Percentiles rank a stretch among this genome's conserved stretches.
Evolutionary conservation across 2,329 filamentous ascomycete species (phyloP).

Genomic region (Aspergillus caelatus): DNA sequence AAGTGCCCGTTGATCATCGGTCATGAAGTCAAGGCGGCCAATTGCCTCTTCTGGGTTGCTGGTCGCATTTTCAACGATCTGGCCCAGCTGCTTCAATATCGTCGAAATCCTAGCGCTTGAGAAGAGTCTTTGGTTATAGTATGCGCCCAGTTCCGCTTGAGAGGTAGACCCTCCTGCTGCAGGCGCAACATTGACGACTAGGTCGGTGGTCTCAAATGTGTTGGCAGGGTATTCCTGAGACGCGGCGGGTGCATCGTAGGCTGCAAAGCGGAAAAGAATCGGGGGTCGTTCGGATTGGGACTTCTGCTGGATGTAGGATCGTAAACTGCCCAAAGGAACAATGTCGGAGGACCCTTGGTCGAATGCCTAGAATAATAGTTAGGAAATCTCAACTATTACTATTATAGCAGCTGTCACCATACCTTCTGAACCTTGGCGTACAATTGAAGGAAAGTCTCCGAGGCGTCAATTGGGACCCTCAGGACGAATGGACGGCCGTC

Average conservation of each 20-base stretch:
- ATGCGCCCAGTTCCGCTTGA: constrained; percentile 40
- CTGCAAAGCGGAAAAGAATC: constrained; percentile 51
- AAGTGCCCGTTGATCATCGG: constrained; percentile 34
- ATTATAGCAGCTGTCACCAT: constrained; percentile 8
- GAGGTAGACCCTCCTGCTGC: constrained; percentile 24
- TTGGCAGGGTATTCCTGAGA: constrained; percentile 45
- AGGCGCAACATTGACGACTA: constrained; percentile 44
- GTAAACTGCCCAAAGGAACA: constrained; percentile 44
- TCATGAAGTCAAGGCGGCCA: constrained; percentile 48
- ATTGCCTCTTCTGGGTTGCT: constrained; percentile 43
- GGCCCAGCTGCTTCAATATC: constrained; percentile 47
- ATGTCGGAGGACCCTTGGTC: constrained; percentile 45
- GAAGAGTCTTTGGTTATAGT: constrained; percentile 51
- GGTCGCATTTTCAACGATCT: constrained; percentile 45
- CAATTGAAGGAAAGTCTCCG: constrained; percentile 46
- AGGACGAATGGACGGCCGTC: constrained; percentile 51
- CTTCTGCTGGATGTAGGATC: constrained; percentile 45
- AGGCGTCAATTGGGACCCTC: constrained; percentile 43
- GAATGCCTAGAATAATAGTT: constrained; percentile 36
- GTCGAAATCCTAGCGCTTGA: constrained; percentile 48
- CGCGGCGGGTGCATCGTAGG: constrained; percentile 48
- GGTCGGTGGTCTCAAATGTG: constrained; percentile 48
- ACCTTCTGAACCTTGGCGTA: constrained; percentile 45
- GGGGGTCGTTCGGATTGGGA: constrained; percentile 43
- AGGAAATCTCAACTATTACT: neutral